phyloP scores from a whole-genome alignment of 148 eudicot species.

The Rhododendron ovatum region DNA sequence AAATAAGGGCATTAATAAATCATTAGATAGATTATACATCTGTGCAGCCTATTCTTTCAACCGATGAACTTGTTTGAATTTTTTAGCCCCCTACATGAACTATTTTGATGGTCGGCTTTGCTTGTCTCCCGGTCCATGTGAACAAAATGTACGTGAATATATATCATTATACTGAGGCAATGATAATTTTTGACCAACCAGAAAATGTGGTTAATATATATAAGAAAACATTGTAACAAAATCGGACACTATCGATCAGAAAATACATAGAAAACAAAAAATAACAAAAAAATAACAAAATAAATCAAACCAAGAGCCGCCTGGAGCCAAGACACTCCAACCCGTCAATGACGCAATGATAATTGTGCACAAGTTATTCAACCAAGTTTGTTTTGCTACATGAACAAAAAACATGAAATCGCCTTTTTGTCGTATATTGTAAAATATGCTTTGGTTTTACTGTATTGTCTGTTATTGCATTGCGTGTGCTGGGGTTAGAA shows the following conservation, averaged over 20 bases:
- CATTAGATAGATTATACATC: background rate
- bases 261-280: too few species aligned
- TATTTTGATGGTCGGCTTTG: background rate
- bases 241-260: too few species aligned
- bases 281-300: too few species aligned
- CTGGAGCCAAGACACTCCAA: too few species aligned
- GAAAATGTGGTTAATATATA: too few species aligned
- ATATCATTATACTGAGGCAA: too few species aligned
- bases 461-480: background rate
- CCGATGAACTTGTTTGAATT: background rate
- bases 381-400: background rate
- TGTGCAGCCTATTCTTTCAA: background rate
- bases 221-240: too few species aligned
- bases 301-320: too few species aligned
- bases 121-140: background rate
- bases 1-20: background rate
- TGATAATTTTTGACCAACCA: too few species aligned
- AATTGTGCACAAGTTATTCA: background rate
- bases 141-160: background rate
- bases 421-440: too few species aligned
- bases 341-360: background rate
- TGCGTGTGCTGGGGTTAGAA: background rate
- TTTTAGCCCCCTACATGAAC: background rate
- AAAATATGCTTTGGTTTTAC: too few species aligned
- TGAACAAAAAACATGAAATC: background rate